phyloP scores from a whole-genome alignment of 2,329 filamentous ascomycete species.

The Podosphaera fusca region DNA sequence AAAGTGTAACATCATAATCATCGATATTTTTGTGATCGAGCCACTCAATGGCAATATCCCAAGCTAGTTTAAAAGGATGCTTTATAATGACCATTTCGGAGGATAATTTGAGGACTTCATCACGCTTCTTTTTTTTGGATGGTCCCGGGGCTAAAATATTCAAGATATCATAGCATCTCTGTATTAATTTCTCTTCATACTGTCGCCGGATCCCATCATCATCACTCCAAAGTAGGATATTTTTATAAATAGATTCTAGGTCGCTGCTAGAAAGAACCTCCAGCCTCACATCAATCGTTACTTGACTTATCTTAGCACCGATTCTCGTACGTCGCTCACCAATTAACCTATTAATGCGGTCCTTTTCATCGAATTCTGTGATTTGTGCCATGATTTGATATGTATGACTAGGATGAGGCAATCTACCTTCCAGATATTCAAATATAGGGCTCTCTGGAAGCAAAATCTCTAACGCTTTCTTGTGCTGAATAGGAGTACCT shows the following conservation, averaged over 20 bases:
- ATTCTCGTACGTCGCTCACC: conserved; percentile 71
- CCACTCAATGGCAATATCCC: conserved; percentile 83
- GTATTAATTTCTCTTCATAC: conserved; percentile 77
- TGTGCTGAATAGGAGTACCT: conserved; percentile 51
- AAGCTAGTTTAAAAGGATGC: conserved; percentile 70
- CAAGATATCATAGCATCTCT: conserved; percentile 58
- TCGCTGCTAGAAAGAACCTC: conserved; percentile 59
- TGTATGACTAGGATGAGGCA: conserved; percentile 57
- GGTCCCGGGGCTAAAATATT: conserved; percentile 38
- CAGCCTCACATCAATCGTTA: conserved; percentile 66
- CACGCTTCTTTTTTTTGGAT: conserved; percentile 46
- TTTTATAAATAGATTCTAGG: conserved; percentile 57
- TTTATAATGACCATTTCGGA: conserved; percentile 92
- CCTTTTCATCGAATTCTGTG: conserved; percentile 65
- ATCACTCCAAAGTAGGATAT: conserved; percentile 71
- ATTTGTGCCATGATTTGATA: conserved; percentile 69
- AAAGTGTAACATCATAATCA: conserved; percentile 56
- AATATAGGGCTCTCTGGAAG: conserved; percentile 69
- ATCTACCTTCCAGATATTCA: conserved; percentile 55
- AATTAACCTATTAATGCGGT: conserved; percentile 73
- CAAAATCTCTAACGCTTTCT: conserved; percentile 49
- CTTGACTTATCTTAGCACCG: conserved; percentile 61
- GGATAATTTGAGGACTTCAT: conserved; percentile 53
- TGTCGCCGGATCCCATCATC: conserved; percentile 66
- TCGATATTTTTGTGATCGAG: conserved; percentile 50